Base-by-base conservation (phyloP, 345 rosid genomes). In the Brassica nigra region DNA sequence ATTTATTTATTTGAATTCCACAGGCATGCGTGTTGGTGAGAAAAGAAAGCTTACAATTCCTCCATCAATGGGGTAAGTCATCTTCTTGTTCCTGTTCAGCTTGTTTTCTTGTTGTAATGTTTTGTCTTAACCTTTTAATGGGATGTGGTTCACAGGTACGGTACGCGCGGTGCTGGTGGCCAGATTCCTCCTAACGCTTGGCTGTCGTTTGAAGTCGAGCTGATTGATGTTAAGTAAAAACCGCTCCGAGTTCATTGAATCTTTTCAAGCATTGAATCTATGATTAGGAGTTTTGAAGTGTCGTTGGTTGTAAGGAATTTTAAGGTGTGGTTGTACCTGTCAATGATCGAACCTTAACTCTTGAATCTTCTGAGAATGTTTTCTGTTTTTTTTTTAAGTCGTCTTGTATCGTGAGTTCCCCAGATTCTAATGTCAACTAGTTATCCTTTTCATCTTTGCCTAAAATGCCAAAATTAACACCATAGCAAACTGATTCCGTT, bases 11-110 rank as follows among this genome's bases (percentile, higher is more conserved):
- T 18, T 18, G 3, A 34, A 20, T 58, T 70, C 23, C n/a, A 61
- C 82, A 91, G 97, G 97, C 52, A 84, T 91, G 92, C 88, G 88
- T 12, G 78, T 86, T 78, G 97, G 97, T 52, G 94, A 87, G 80
- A 91, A 89, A 82, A 84, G 94, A 80, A 89, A 80, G 77, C 88
- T 91, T 15, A 83, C 85, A 39, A 87, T 91, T 76, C 97, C 97
- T 16, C 97, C 94, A 27, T 47, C 86, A 33, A 82, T 90, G 90
- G 89, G 92, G 92, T 91, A 87, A 66, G 39, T 12, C 54, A 65
- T 49, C 18, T 6, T 57, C 62, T 11, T 18, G 52, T 18, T 14
- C 15, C 31, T 37, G 20, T 2, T 18, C 11, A 3, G 20, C 11
- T 29, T 47, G 10, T 49, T 36, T 66, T 28, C 6, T 70, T 55